Percentiles rank a stretch among this genome's conserved stretches.
These are phyloP conservation scores for Starmerella vaccinii DNA, from an alignment of 805 yeast genomes.

Conservation along the genomic window DNA sequence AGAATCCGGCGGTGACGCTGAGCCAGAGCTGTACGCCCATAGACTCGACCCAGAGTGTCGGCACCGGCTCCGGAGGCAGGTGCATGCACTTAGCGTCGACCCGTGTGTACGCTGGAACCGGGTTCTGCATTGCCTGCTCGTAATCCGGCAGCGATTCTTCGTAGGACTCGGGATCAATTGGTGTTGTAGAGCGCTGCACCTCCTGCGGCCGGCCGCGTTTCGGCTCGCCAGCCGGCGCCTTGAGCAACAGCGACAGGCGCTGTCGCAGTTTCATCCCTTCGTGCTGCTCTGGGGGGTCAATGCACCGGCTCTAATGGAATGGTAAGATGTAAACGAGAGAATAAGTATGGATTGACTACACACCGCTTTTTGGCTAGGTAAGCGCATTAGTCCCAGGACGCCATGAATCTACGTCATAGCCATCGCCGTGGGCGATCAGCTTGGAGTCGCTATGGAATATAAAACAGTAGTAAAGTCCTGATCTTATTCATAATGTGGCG, in stretches of 20 bases:
- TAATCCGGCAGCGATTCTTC: slow-evolving; percentile 1
- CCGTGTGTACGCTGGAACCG: slow-evolving; percentile 1
- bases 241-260: slow-evolving; percentile 2
- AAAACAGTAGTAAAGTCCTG: too few species aligned
- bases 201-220: not conserved
- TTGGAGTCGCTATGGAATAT: not conserved
- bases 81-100: not conserved
- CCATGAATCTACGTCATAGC: not conserved
- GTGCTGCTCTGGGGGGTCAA: not conserved
- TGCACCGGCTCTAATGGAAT: too few species aligned
- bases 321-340: too few species aligned
- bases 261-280: slow-evolving; percentile 1
- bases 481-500: too few species aligned
- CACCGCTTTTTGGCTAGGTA: not conserved
- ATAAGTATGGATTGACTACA: too few species aligned
- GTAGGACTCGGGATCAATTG: not conserved
- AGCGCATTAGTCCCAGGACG: not conserved
- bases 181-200: not conserved
- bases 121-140: slow-evolving; percentile 1
- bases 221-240: not conserved
- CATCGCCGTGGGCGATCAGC: not conserved
- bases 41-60: not conserved
- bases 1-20: not conserved
- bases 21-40: slow-evolving; percentile 2
- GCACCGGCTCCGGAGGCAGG: not conserved